phyloP scores from a whole-genome alignment of 495 filamentous ascomycete genomes.

The Podospora pseudopauciseta region DNA sequence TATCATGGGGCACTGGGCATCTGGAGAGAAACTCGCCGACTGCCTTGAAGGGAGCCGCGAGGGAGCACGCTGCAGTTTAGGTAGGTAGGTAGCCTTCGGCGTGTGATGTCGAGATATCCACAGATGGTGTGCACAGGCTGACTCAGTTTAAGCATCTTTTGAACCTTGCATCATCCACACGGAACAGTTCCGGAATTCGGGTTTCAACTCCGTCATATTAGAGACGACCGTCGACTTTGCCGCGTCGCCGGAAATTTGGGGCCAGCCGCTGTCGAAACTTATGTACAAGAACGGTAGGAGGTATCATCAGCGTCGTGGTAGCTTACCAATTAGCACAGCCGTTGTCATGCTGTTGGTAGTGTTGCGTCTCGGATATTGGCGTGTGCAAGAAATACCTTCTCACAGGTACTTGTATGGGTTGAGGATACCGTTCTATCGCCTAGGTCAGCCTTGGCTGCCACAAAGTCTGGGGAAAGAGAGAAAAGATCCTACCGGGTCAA shows the following conservation, averaged over 20 bases:
- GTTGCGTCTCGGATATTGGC: neutral
- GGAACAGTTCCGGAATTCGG: neutral
- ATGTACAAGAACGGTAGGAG: constrained; percentile 17
- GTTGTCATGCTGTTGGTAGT: neutral
- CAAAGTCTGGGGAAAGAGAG: neutral
- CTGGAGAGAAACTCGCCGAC: neutral
- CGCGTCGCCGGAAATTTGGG: constrained; percentile 2
- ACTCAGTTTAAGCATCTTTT: neutral
- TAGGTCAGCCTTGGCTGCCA: neutral
- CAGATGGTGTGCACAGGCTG: neutral
- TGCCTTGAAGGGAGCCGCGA: neutral
- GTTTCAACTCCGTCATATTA: neutral
- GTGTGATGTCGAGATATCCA: neutral
- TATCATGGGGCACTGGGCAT: neutral
- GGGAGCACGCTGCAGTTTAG: neutral
- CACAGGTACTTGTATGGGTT: constrained; percentile 83
- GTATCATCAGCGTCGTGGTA: constrained; percentile 1
- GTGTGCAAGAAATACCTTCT: neutral
- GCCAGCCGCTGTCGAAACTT: constrained; percentile 6
- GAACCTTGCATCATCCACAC: neutral
- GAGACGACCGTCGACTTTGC: constrained; percentile 1
- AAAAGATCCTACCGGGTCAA: constrained; percentile 73
- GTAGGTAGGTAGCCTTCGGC: neutral
- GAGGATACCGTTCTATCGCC: constrained; percentile 72
- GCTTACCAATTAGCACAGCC: constrained; percentile 3